Conservation (phyloP, 2,329 filamentous ascomycete species). For the Falciphora oryzae region DNA sequence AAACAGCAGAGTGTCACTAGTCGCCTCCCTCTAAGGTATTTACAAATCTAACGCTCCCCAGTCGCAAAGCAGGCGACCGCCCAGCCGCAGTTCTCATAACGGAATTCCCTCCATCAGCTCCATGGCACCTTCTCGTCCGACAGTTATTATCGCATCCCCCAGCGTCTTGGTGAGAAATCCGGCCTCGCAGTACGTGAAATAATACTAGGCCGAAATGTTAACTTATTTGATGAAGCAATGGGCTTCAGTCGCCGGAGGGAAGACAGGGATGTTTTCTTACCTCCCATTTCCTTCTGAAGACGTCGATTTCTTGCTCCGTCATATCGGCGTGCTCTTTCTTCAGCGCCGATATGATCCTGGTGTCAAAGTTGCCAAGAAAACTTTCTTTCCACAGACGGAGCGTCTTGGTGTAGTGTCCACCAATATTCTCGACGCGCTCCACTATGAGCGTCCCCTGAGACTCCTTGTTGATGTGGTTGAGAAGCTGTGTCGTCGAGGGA, state of each 20-base stretch:
- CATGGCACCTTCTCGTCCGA: constrained; percentile 57
- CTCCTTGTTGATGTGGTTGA: constrained; percentile 54
- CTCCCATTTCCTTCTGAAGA: constrained; percentile 69
- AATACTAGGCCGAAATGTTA: constrained; percentile 45
- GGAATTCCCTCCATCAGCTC: constrained; percentile 68
- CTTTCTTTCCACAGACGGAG: constrained; percentile 62
- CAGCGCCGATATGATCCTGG: constrained; percentile 54
- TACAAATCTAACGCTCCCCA: not conserved
- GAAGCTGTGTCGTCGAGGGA: constrained; percentile 49
- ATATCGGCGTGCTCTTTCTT: constrained; percentile 51
- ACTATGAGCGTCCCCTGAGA: constrained; percentile 59
- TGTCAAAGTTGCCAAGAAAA: constrained; percentile 58
- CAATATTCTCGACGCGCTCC: constrained; percentile 65
- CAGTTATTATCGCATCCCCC: constrained; percentile 67
- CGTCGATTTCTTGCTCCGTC: constrained; percentile 55
- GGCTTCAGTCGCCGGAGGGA: not conserved
- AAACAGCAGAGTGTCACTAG: not conserved
- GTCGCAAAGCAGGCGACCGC: constrained; percentile 6
- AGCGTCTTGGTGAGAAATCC: constrained; percentile 67
- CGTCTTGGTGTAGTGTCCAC: constrained; percentile 66
- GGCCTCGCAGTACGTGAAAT: constrained; percentile 70
- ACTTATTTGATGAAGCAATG: constrained; percentile 8
- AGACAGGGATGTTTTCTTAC: constrained; percentile 28
- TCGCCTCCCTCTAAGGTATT: not conserved
- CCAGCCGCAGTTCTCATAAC: constrained; percentile 33